A percentile compares a stretch with the other conserved stretches of the same genome.
phyloP scores from a whole-genome alignment of 495 filamentous ascomycete genomes.

The Rusavskia elegans region DNA sequence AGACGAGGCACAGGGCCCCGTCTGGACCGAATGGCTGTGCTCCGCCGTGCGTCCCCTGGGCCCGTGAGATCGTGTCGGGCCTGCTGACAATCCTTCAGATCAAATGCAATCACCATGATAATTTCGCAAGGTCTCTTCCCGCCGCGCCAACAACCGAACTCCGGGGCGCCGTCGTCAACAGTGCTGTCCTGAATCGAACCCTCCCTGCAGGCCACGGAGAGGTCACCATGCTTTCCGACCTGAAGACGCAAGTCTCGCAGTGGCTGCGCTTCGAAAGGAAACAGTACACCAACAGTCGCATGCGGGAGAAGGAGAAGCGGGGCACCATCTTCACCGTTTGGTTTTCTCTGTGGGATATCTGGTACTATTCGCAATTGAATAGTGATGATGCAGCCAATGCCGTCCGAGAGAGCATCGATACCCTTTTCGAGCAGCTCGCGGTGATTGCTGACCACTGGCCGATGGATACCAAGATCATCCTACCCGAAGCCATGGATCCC shows the following conservation, averaged over 20 bases:
- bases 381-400: conserved; percentile 20
- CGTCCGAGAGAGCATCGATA: conserved; percentile 26
- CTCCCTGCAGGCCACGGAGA: conserved; percentile 14
- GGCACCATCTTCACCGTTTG: conserved; percentile 21
- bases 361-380: conserved; percentile 25
- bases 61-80: not conserved
- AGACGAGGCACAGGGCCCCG: conserved; percentile 19
- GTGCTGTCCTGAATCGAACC: conserved; percentile 13
- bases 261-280: conserved; percentile 19
- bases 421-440: conserved; percentile 28
- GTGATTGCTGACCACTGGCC: conserved; percentile 23
- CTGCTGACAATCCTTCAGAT: conserved; percentile 14
- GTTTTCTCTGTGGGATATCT: conserved; percentile 36
- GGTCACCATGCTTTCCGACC: conserved; percentile 21
- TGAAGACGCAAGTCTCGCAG: conserved; percentile 25
- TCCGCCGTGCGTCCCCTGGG: conserved; percentile 17
- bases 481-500: conserved; percentile 33
- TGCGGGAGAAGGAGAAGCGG: conserved; percentile 3
- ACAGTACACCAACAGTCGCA: conserved; percentile 7
- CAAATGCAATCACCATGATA: conserved; percentile 28
- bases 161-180: conserved; percentile 26
- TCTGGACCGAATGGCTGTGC: conserved; percentile 33
- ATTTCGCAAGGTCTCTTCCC: conserved; percentile 24
- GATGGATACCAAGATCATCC: conserved; percentile 28
- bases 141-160: conserved; percentile 17